These are phyloP conservation scores for Rhizophora apiculata DNA, from an alignment of 345 rosid species.

Conservation along the genomic window DNA sequence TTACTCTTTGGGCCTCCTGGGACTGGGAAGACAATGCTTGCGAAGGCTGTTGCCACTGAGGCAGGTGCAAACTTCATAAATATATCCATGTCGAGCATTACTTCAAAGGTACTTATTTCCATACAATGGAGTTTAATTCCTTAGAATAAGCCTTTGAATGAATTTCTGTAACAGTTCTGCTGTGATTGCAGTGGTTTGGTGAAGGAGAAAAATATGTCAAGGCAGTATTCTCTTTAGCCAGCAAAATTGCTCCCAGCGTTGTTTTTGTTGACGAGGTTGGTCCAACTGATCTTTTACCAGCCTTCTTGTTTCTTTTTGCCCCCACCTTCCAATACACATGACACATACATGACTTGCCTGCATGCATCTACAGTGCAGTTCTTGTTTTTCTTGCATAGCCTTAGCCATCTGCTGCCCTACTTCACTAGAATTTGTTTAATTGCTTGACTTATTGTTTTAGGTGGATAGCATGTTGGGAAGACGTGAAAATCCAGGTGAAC, in stretches of 20 bases:
- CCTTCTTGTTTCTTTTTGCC: background rate
- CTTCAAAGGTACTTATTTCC: slow-evolving; percentile 67
- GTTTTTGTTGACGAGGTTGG: slow-evolving; percentile 96
- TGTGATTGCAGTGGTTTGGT: slow-evolving; percentile 92
- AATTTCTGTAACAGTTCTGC: slow-evolving; percentile 9
- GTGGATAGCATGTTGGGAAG: slow-evolving; percentile 99
- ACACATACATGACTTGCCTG: background rate
- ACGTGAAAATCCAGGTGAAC: slow-evolving; percentile 98
- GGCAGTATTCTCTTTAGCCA: slow-evolving; percentile 96
- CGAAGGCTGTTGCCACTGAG: slow-evolving; percentile 98
- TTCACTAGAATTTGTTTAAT: background rate
- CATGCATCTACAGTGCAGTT: background rate
- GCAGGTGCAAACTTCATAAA: slow-evolving; percentile 98
- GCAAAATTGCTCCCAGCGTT: slow-evolving; percentile 98
- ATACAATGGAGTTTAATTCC: background rate
- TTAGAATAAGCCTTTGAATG: slow-evolving; percentile 3
- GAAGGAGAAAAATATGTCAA: slow-evolving; percentile 99
- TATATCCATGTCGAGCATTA: slow-evolving; percentile 99
- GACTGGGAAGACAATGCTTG: slow-evolving; percentile 99
- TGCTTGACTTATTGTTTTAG: slow-evolving; percentile 31
- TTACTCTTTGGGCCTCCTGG: slow-evolving; percentile 99
- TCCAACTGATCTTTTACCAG: background rate
- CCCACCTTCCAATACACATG: background rate
- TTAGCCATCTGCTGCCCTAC: background rate
- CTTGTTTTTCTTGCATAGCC: background rate